Base-by-base conservation (phyloP, 129 eudicot genomes). In the Artemisia argyi region DNA sequence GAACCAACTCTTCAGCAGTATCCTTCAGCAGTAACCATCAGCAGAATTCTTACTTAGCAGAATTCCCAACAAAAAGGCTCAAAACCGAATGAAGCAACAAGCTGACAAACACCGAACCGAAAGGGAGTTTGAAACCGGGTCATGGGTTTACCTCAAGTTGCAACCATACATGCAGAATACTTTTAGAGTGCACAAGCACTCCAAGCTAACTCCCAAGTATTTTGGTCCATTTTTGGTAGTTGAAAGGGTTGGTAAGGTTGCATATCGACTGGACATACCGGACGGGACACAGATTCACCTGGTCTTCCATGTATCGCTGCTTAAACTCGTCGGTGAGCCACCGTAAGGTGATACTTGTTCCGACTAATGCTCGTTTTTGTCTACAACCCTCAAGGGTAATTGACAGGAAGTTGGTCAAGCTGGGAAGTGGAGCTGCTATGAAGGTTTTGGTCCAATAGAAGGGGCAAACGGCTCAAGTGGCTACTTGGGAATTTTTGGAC, bases 151-250 rank as follows among this genome's bases (percentile, higher is more conserved):
- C 11, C 30, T 70, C 1, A 70, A 70, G 55, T 14, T 70, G 3
- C 74, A 55, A 32, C 74, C 52, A 2, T 70, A 70, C 9, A 70
- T 30, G 53, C 64, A 70, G 18, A 56, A 35, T 4, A 15, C 74
- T 0, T 0, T 70, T 4, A 16, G 51, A 17, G 50, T 54, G 10
- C 28, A 56, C 16, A 53, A 54, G 11, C 53, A 53, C 11, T 50
- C 54, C 11, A 50, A 50, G 15, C 54, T 50, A 6, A 50, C 54
- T 10, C 54, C 15, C n/a, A 50, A 50, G 54, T 50, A 50, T 8
- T 50, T 50, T 15, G 54, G 54, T 10, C 54, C 54, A 1, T 50
- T 50, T 2, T 11, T 50, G 3, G n/a, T 50, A 9, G 54, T 50
- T 12, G 54, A 50, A 2, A 50, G n/a, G 54, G 15, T 49, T 10